These are phyloP conservation scores for Amoebophrya sp. DNA, from an alignment of 169 alveolate genomes.

Conservation along the genomic window DNA sequence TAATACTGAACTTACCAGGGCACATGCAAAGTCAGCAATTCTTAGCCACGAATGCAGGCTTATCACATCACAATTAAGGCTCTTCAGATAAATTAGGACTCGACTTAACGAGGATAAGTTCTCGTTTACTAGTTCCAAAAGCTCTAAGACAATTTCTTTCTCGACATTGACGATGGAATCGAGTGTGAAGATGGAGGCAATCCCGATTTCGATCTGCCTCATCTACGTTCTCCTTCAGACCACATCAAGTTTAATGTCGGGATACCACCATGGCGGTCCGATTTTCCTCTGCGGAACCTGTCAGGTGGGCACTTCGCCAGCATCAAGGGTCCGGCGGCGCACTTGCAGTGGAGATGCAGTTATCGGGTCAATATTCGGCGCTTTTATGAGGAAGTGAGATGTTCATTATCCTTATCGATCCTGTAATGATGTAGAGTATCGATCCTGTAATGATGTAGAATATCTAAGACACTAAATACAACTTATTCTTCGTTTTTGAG, in stretches of 20 bases:
- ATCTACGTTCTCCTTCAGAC: not conserved
- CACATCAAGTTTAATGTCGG: not conserved
- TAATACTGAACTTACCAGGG: not conserved
- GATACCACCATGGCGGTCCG: not conserved
- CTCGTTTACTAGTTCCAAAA: too few species aligned
- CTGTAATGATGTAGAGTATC: too few species aligned
- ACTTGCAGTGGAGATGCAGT: not conserved
- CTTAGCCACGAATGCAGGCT: not conserved
- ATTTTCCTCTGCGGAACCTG: conserved; percentile 15
- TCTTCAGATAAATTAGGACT: too few species aligned
- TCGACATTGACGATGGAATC: not conserved
- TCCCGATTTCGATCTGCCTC: not conserved
- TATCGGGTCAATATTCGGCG: not conserved
- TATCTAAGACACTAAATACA: too few species aligned
- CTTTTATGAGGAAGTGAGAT: too few species aligned
- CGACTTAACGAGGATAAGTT: too few species aligned
- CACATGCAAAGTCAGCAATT: not conserved
- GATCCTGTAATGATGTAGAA: too few species aligned
- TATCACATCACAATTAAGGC: not conserved
- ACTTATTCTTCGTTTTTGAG: too few species aligned
- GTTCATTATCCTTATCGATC: too few species aligned
- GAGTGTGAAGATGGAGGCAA: not conserved
- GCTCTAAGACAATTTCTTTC: too few species aligned
- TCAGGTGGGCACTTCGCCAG: not conserved
- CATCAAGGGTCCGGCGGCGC: not conserved